Conservation (phyloP, 83 land plant genomes). For the Picea abies region DNA sequence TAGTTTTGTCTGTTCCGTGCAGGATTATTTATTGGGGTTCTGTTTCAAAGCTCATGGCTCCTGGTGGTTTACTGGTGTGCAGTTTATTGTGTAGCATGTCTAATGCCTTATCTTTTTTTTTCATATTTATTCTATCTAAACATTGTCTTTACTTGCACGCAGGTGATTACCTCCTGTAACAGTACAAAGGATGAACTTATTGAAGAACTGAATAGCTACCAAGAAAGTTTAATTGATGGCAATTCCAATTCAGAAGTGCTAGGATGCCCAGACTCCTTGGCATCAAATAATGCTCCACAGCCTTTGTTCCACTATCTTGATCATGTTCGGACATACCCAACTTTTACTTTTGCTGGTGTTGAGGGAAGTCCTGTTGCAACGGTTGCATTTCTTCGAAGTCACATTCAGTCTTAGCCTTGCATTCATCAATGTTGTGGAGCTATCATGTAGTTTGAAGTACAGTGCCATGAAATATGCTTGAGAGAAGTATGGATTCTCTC, state of each 20-base stretch:
- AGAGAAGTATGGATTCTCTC: too few relatives aligned
- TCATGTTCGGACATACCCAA: slow-evolving; percentile 92
- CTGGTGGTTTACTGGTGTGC: slow-evolving; percentile 87
- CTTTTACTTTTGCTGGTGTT: slow-evolving; percentile 87
- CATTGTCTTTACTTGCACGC: slow-evolving; percentile 1
- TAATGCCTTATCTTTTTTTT: background rate
- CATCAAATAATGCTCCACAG: slow-evolving; percentile 20
- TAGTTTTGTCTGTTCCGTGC: background rate
- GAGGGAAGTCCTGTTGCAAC: slow-evolving; percentile 94
- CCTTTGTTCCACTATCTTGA: slow-evolving; percentile 68
- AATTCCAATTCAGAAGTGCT: slow-evolving; percentile 5
- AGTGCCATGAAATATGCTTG: too few relatives aligned
- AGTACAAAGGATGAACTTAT: slow-evolving; percentile 95
- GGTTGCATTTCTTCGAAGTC: slow-evolving; percentile 71
- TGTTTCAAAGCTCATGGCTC: slow-evolving; percentile 72
- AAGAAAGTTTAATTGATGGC: slow-evolving; percentile 27
- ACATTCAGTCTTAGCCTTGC: too few relatives aligned
- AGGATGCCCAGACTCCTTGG: slow-evolving; percentile 17
- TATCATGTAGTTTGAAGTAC: too few relatives aligned
- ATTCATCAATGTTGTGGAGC: too few relatives aligned
- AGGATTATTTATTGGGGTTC: slow-evolving; percentile 96
- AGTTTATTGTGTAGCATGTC: background rate
- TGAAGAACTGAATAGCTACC: slow-evolving; percentile 71
- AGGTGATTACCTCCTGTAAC: slow-evolving; percentile 97
- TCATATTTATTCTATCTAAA: background rate